Evolutionary conservation across 495 filamentous ascomycete genomes (phyloP).

Genomic region (Aspergillus sclerotiicarbonarius): DNA sequence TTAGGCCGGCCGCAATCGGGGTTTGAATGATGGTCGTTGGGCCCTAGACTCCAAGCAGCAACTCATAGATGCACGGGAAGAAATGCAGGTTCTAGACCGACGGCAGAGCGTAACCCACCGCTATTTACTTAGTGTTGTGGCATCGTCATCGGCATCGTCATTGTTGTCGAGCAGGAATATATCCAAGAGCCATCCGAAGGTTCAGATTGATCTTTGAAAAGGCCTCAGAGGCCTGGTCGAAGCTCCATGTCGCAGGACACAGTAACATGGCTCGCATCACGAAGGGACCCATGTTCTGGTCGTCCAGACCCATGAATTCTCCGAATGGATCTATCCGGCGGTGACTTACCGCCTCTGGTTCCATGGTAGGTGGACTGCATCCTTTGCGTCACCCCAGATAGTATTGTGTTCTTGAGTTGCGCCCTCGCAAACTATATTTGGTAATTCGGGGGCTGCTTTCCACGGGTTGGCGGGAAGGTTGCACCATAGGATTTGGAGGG

Average conservation of each 20-base stretch:
- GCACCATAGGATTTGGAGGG: background rate
- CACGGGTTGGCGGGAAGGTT: slow-evolving; percentile 2
- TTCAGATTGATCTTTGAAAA: background rate
- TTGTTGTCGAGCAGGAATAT: background rate
- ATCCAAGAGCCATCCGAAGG: background rate
- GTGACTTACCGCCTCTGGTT: slow-evolving; percentile 16
- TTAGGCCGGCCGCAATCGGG: too few species aligned
- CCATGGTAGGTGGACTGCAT: slow-evolving; percentile 7
- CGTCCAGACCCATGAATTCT: slow-evolving; percentile 6
- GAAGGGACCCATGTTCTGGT: background rate
- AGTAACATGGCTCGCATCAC: background rate
- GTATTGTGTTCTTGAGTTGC: slow-evolving; percentile 4
- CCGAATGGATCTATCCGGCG: slow-evolving; percentile 18
- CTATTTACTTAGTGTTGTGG: slow-evolving; percentile 6
- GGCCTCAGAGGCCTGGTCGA: background rate
- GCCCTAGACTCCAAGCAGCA: slow-evolving; percentile 1
- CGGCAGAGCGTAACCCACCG: slow-evolving; percentile 16
- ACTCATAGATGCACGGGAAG: slow-evolving; percentile 11
- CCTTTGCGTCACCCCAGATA: slow-evolving; percentile 9
- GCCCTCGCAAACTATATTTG: slow-evolving; percentile 11
- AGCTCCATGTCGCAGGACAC: background rate
- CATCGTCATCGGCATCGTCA: background rate
- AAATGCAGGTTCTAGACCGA: slow-evolving; percentile 25
- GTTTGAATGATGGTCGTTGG: too few species aligned
- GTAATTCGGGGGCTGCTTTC: background rate